Percentiles rank a stretch among this genome's conserved stretches.
phyloP scores from a whole-genome alignment of 2,329 filamentous ascomycete genomes.

The Nannizzia gypsea region DNA sequence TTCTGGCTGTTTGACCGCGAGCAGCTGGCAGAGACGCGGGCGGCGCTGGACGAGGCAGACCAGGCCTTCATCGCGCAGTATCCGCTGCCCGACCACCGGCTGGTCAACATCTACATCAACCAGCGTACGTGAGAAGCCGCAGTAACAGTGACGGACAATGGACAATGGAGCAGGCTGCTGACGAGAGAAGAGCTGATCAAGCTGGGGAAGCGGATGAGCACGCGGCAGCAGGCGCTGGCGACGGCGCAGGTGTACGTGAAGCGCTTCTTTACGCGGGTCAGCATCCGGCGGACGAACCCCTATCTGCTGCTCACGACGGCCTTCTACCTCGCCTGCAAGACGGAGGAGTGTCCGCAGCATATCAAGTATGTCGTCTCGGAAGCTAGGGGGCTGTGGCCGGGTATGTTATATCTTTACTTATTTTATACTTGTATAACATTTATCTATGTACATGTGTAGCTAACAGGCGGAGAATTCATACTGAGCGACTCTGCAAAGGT shows the following conservation, averaged over 20 bases:
- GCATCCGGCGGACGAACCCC: slow-evolving; percentile 84
- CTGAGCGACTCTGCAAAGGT: slow-evolving; percentile 68
- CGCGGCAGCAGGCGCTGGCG: slow-evolving; percentile 83
- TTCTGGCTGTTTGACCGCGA: slow-evolving; percentile 85
- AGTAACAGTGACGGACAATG: neutral
- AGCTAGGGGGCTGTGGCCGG: slow-evolving; percentile 71
- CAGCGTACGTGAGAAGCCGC: slow-evolving; percentile 50
- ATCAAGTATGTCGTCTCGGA: slow-evolving; percentile 84
- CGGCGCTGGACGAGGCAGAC: slow-evolving; percentile 66
- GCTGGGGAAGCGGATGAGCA: slow-evolving; percentile 68
- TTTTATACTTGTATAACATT: slow-evolving; percentile 5
- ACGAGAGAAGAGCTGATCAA: slow-evolving; percentile 44
- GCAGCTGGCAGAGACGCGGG: slow-evolving; percentile 62
- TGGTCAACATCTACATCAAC: slow-evolving; percentile 85
- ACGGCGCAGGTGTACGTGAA: slow-evolving; percentile 93
- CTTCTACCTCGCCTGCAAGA: slow-evolving; percentile 91
- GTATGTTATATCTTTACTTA: slow-evolving; percentile 28
- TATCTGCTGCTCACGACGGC: slow-evolving; percentile 89
- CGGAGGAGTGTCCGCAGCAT: slow-evolving; percentile 94
- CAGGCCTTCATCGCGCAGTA: slow-evolving; percentile 63
- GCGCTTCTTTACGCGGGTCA: slow-evolving; percentile 81
- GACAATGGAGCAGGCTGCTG: too few relatives aligned
- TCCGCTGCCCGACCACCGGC: slow-evolving; percentile 66
- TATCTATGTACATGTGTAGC: too few relatives aligned
- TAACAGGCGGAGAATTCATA: slow-evolving; percentile 47